Base-by-base conservation (phyloP, 352 stramenopile genomes). In the Globisporangium ultimum region DNA sequence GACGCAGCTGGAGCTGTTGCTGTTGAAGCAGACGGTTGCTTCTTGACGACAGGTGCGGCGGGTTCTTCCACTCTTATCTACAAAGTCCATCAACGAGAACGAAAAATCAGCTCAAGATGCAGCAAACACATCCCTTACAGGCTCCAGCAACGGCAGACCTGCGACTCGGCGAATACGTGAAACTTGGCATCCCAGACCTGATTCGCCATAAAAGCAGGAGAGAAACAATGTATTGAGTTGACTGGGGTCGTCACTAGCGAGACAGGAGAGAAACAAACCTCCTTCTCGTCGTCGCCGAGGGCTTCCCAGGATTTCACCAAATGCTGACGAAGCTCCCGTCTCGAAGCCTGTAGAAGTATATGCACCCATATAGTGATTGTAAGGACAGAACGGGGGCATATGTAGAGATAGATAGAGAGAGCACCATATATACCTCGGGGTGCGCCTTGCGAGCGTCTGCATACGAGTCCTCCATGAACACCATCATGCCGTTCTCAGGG, bases 391-490 rank as follows among this genome's bases (percentile, higher is more conserved):
- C 18, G 40, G 40, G 1, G 8, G 1, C 10, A 36, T 36, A 11
- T 36, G 9, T 5, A 36, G 28, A 36, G 28, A 36, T 2, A 36
- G 28, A 36, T 8, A 36, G 28, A 36, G 28, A 6, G 28, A 36
- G 24, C 24, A 32, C 24, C 28, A 36, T 1, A n/a, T 45, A 11
- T 47, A 76, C 73, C 61, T 58, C 58, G 13, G 71, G 74, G 40
- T 79, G 60, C 11, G 41, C 47, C 11, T 47, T 57, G 2, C 71
- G 68, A 55, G 68, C 58, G 3, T 21, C 38, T 36, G 36, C 15
- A 43, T 64, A 74, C 9, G 24, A 58, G 36, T 71, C 51, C 48
- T 79, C 69, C 49, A 79, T 45, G 43, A 76, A 84, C 15, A 80
- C 50, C 63, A 64, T 68, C 59, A 60, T 66, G 43, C 61, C 58